Conservation (phyloP, 139 green algal genomes). For the Chlamydomonas sphaeroides region DNA sequence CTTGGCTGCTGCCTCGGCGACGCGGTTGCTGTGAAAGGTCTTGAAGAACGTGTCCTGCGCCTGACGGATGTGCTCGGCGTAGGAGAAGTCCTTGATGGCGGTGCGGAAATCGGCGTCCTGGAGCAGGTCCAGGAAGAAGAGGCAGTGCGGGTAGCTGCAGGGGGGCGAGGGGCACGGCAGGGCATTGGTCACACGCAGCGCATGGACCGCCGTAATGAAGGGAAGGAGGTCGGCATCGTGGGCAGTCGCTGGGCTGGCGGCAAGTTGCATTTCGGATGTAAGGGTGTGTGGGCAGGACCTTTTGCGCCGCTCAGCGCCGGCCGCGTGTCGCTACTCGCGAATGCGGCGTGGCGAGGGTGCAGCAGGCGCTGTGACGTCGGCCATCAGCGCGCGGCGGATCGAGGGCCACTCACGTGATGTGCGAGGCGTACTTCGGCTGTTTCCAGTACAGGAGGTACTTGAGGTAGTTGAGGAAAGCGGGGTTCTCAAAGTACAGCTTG, state of each 20-base stretch:
- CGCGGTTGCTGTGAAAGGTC: constrained; percentile 31
- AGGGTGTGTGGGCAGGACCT: too few species aligned
- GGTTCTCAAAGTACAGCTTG: constrained; percentile 87
- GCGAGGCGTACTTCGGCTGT: constrained; percentile 81
- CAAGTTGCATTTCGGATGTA: too few species aligned
- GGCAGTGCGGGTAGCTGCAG: constrained; percentile 84
- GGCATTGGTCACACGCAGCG: too few species aligned
- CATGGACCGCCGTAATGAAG: too few species aligned
- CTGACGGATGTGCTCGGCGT: constrained; percentile 36
- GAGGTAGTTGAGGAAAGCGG: constrained; percentile 87
- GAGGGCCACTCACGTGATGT: constrained; percentile 77
- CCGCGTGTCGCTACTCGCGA: too few species aligned
- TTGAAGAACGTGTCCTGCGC: constrained; percentile 16
- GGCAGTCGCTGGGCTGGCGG: too few species aligned
- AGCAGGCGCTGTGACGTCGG: too few species aligned
- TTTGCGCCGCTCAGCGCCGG: too few species aligned
- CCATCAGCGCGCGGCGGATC: too few species aligned
- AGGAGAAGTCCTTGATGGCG: constrained; percentile 65
- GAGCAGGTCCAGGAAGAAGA: constrained; percentile 88
- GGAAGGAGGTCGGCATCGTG: too few species aligned
- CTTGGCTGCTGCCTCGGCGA: neutral
- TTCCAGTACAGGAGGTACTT: constrained; percentile 96
- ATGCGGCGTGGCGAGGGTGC: too few species aligned
- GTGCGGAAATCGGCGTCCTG: constrained; percentile 80
- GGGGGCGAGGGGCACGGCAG: neutral